Percentiles rank a stretch among this genome's conserved stretches.
Evolutionary conservation across 257 asterid genomes (phyloP).

Genomic region (Lycium barbarum): DNA sequence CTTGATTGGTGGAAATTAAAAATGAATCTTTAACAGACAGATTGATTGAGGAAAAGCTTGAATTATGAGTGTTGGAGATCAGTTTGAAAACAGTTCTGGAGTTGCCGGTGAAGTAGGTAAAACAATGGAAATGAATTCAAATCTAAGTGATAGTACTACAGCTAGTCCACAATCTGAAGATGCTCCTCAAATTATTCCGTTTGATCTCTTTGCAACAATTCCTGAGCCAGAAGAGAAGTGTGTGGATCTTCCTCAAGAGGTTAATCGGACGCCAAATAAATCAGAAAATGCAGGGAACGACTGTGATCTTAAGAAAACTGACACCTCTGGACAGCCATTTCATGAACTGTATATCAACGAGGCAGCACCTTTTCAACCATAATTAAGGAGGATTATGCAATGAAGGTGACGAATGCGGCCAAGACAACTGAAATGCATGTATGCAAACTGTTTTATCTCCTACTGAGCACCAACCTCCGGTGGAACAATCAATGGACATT

Average conservation of each 20-base stretch:
- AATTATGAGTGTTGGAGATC: background rate
- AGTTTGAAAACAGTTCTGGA: constrained; percentile 21
- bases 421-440: background rate
- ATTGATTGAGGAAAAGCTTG: constrained; percentile 31
- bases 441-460: background rate
- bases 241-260: constrained; percentile 38
- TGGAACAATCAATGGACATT: background rate
- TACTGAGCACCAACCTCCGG: background rate
- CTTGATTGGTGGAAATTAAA: constrained; percentile 21
- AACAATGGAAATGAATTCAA: constrained; percentile 30
- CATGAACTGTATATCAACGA: constrained; percentile 7
- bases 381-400: constrained; percentile 10
- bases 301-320: constrained; percentile 23
- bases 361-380: background rate
- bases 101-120: constrained; percentile 25
- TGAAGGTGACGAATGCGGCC: background rate
- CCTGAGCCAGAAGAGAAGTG: constrained; percentile 38
- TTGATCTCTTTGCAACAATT: constrained; percentile 15
- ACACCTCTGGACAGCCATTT: constrained; percentile 5
- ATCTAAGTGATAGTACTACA: background rate
- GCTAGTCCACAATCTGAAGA: constrained; percentile 25
- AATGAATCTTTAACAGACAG: constrained; percentile 29
- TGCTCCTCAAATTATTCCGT: constrained; percentile 27
- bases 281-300: constrained; percentile 33
- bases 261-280: background rate